Conservation (phyloP, 129 eudicot species). For the Flaveria bidentis region DNA sequence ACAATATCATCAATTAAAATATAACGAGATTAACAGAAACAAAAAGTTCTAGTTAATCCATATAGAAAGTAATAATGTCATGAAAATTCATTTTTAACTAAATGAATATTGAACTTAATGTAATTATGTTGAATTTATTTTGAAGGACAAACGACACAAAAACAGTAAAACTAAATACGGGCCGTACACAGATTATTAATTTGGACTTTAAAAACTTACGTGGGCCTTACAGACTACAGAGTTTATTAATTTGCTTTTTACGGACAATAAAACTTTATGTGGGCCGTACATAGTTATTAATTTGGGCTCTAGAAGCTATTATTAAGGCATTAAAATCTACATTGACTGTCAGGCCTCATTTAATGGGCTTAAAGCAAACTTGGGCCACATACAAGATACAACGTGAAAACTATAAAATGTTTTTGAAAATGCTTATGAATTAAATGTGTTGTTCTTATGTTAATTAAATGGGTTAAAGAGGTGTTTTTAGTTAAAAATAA, state of each 20-base stretch:
- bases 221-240: no score
- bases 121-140: neutral
- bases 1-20: no score
- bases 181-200: no score
- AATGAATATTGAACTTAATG: neutral
- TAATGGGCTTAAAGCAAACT: neutral
- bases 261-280: neutral
- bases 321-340: neutral
- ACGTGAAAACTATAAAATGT: no score
- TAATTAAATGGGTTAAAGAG: no score
- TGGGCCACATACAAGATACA: neutral
- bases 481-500: no score
- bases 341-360: neutral
- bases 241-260: no score
- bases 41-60: neutral
- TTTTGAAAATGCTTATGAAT: no score
- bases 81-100: neutral
- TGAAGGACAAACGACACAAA: neutral
- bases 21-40: no score
- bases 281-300: slow-evolving; percentile 2
- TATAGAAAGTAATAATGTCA: neutral
- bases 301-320: neutral
- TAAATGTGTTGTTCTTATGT: no score
- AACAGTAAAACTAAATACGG: no score
- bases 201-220: no score